Evolutionary conservation across 2,329 filamentous ascomycete genomes (phyloP), one percentile per base, ranked within the genome.

Genomic region (Penicillium janthinellum): DNA sequence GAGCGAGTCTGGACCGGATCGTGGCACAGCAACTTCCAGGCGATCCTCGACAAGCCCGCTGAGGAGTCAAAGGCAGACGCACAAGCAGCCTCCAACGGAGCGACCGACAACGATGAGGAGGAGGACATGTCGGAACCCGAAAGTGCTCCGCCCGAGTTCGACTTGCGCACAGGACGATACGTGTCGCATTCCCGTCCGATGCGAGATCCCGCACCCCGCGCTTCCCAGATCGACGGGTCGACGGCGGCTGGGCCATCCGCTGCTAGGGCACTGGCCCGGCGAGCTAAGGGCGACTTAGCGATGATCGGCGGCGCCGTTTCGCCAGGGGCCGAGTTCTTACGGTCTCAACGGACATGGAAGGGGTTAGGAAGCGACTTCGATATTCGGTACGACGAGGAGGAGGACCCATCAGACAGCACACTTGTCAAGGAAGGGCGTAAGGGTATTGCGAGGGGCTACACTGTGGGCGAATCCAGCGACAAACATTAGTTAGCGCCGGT

Each of bases 361-460:
- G 95, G 95, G 0, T 78, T 99, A 25, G 95, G 95, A 0, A 96
- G 87, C 62, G 95, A 99, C 73, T 96, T 92, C 69, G 82, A 83
- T 59, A 81, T 86, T 60, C 78, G 76, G 64, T 86, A 85, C 64
- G 85, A 88, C 34, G 82, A 84, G n/a, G 82, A 84, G n/a, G 82
- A 84, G 51, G 81, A 78, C n/a, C 79, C 79, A 14, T 64, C 55
- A 7, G 71, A 78, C 41, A 84, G 90, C 57, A 88, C 90, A 1
- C 74, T 85, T 17, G 84, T 99, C 58, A 92, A 96, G 71, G 88
- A 97, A 76, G 95, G 95, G 1, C 85, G 92, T 64, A 90, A 88
- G 65, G 95, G 95, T 15, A 87, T 98, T 58, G 95, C 95, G 37
- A 87, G 91, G 69, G 95, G 94, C 0, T 99, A 99, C 79, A 86